Evolutionary conservation across 1,284 basidiomycete genomes (phyloP).

Genomic region (Cutaneotrichosporon cutaneum): DNA sequence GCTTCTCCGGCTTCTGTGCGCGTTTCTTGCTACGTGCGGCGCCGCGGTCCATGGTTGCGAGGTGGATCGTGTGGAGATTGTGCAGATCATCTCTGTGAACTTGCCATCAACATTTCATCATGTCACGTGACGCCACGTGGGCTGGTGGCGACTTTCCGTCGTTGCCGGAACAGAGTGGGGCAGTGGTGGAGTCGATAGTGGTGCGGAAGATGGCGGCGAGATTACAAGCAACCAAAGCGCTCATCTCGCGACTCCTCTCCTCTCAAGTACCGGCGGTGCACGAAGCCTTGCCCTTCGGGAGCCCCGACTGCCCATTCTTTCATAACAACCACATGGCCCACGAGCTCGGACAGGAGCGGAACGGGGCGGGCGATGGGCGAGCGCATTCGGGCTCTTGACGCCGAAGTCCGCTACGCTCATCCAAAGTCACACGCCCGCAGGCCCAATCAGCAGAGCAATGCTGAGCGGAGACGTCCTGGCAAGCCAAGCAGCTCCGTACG

Average conservation of each 20-base stretch:
- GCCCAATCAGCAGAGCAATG: not conserved
- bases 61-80: not conserved
- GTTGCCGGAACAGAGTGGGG: not conserved
- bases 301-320: not conserved
- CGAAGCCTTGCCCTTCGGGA: too few species aligned
- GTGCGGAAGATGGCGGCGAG: not conserved
- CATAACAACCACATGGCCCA: not conserved
- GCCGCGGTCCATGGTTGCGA: constrained; percentile 42
- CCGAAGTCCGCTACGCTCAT: not conserved
- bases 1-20: constrained; percentile 16
- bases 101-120: not conserved
- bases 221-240: too few species aligned
- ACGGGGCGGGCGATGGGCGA: not conserved
- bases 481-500: too few species aligned
- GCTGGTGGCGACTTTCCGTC: not conserved
- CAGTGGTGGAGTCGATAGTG: not conserved
- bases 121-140: constrained; percentile 5
- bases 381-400: not conserved
- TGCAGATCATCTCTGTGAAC: not conserved
- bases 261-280: too few species aligned
- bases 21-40: constrained; percentile 45
- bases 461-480: too few species aligned
- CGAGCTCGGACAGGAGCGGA: not conserved
- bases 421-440: not conserved
- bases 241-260: too few species aligned